These are phyloP conservation scores for Tribonema minus DNA, from an alignment of 108 stramenopile genomes.

Conservation along the genomic window DNA sequence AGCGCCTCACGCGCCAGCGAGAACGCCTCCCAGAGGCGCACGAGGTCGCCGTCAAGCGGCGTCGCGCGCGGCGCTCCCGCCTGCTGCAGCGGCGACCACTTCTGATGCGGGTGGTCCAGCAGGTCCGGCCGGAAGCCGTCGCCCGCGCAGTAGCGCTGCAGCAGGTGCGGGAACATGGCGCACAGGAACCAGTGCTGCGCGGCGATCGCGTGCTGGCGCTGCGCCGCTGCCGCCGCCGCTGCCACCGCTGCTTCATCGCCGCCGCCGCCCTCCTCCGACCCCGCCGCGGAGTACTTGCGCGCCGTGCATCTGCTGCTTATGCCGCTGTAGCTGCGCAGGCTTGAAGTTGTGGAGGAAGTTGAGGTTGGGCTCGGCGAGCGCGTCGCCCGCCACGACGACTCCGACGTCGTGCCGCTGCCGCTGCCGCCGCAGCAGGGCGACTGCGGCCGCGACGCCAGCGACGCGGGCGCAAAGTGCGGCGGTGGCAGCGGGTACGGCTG, in stretches of 20 bases:
- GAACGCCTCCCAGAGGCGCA: too few relatives aligned
- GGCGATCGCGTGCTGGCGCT: not conserved
- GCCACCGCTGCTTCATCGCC: not conserved
- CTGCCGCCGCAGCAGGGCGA: too few relatives aligned
- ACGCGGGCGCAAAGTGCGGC: too few relatives aligned
- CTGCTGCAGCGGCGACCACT: slow-evolving; percentile 1
- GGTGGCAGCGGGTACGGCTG: too few relatives aligned
- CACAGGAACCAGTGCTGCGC: slow-evolving; percentile 12
- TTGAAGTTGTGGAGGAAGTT: too few relatives aligned
- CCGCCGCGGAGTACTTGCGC: not conserved
- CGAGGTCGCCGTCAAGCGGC: not conserved
- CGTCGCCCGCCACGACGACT: too few relatives aligned
- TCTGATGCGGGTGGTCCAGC: slow-evolving; percentile 32
- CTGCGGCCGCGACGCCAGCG: too few relatives aligned
- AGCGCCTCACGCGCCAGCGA: too few relatives aligned
- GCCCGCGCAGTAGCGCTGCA: slow-evolving; percentile 5
- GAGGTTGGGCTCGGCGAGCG: too few relatives aligned
- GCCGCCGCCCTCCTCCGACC: slow-evolving; percentile 2
- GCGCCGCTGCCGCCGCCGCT: not conserved
- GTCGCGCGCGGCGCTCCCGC: not conserved
- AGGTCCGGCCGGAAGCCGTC: slow-evolving; percentile 42
- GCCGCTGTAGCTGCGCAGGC: too few relatives aligned
- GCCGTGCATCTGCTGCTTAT: too few relatives aligned
- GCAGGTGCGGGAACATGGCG: slow-evolving; percentile 9
- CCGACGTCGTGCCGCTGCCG: too few relatives aligned